Conservation (phyloP, 2,329 filamentous ascomycete genomes). For the Pyricularia pennisetigena region DNA sequence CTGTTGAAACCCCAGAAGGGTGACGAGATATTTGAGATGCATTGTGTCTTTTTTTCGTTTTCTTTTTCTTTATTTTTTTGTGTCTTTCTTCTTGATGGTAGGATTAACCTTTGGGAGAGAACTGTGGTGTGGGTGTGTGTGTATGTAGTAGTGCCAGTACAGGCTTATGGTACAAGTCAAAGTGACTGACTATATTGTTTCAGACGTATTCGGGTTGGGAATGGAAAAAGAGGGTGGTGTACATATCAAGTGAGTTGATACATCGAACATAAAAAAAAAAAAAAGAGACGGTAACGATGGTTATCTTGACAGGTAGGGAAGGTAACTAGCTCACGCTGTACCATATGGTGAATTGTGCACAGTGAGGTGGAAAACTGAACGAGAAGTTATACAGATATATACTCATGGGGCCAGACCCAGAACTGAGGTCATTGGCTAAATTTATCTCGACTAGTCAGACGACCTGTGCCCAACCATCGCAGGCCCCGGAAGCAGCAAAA, state of each 20-base stretch:
- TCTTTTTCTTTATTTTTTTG: not conserved
- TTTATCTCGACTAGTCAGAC: not conserved
- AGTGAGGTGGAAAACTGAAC: not conserved
- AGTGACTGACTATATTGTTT: not conserved
- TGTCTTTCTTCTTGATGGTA: not conserved
- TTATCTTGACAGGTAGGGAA: too few relatives aligned
- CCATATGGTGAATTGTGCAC: too few relatives aligned
- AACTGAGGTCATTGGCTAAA: not conserved
- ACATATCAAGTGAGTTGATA: not conserved
- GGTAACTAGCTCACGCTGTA: too few relatives aligned
- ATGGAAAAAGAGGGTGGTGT: not conserved
- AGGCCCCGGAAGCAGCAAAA: too few relatives aligned
- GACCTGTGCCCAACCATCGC: not conserved
- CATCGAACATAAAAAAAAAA: not conserved
- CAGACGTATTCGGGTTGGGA: not conserved
- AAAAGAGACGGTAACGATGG: not conserved
- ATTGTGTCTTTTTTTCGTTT: not conserved
- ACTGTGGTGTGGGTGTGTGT: too few relatives aligned
- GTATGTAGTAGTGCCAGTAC: not conserved
- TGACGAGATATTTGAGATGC: not conserved
- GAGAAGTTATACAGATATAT: not conserved
- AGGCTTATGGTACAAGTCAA: not conserved
- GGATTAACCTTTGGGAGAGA: not conserved
- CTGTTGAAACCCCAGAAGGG: not conserved
- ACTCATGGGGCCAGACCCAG: not conserved